Percentiles rank a stretch among this genome's conserved stretches.
Evolutionary conservation across 257 asterid species (phyloP).

Genomic region (Dorcoceras hygrometricum): DNA sequence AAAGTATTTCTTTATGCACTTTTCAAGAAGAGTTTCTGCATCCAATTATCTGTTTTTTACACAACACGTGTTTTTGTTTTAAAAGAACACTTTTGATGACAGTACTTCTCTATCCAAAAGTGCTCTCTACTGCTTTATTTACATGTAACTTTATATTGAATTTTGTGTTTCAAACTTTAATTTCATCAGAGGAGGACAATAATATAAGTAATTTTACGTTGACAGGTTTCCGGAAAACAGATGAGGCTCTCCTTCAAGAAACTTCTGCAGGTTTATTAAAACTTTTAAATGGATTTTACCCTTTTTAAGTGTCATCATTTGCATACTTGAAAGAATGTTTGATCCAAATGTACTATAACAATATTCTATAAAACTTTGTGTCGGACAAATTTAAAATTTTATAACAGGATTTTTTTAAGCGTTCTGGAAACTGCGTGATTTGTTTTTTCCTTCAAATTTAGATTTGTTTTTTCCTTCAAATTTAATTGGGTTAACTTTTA

Average conservation of each 20-base stretch:
- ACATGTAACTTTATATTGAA: no score
- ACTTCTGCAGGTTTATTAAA: constrained; percentile 60
- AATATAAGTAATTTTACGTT: not conserved
- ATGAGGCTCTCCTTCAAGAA: constrained; percentile 75
- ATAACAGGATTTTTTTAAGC: not conserved
- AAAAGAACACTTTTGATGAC: not conserved
- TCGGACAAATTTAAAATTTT: no score
- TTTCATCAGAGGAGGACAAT: not conserved
- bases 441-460: constrained; percentile 16
- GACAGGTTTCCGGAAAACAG: constrained; percentile 73
- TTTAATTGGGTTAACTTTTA: not conserved
- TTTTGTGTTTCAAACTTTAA: not conserved
- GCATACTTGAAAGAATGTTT: not conserved
- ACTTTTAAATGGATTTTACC: constrained; percentile 22
- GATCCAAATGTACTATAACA: not conserved
- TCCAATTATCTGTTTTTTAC: not conserved
- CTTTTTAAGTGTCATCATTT: not conserved
- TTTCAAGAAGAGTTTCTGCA: not conserved
- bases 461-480: constrained; percentile 8
- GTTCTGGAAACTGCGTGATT: constrained; percentile 1
- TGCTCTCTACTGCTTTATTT: not conserved
- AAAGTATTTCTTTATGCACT: not conserved
- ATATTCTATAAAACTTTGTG: not conserved
- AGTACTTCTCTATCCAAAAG: not conserved
- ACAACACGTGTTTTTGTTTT: not conserved